These are phyloP conservation scores for Prototheca stagnorum DNA, from an alignment of 163 green algal species.

Conservation along the genomic window DNA sequence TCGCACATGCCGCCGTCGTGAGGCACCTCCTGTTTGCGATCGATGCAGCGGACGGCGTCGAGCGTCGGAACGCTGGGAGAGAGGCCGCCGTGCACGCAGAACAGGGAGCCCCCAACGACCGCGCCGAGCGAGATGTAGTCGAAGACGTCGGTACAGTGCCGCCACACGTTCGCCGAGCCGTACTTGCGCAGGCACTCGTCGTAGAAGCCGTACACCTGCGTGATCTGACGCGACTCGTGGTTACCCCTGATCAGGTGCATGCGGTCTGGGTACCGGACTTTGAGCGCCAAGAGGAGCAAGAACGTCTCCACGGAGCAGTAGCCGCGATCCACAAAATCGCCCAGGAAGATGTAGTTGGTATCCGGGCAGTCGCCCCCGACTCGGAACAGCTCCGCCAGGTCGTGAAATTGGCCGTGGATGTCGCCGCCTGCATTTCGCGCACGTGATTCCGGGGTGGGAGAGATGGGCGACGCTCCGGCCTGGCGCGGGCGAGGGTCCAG, in stretches of 20 bases:
- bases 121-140: constrained; percentile 90
- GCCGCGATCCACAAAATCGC: constrained; percentile 94
- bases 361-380: constrained; percentile 90
- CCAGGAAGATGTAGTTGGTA: constrained; percentile 99
- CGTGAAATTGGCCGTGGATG: constrained; percentile 97
- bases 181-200: constrained; percentile 99
- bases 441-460: constrained; percentile 15
- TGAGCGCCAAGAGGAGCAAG: constrained; percentile 86
- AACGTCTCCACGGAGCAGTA: constrained; percentile 94
- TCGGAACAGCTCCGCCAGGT: constrained; percentile 91
- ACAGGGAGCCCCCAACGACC: constrained; percentile 82
- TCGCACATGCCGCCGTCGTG: constrained; percentile 98
- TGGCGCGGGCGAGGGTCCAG: background rate
- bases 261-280: constrained; percentile 75
- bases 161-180: constrained; percentile 88
- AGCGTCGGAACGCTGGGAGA: constrained; percentile 75
- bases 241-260: constrained; percentile 97
- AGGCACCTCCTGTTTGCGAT: constrained; percentile 80
- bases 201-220: constrained; percentile 92
- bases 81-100: constrained; percentile 91
- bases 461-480: background rate
- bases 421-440: constrained; percentile 54
- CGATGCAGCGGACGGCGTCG: constrained; percentile 79
- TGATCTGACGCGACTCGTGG: constrained; percentile 96
- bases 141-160: constrained; percentile 96